Evolutionary conservation across 441 rosid genomes (phyloP), one percentile per base, ranked within the genome.

Genomic region (Populus hybrid): DNA sequence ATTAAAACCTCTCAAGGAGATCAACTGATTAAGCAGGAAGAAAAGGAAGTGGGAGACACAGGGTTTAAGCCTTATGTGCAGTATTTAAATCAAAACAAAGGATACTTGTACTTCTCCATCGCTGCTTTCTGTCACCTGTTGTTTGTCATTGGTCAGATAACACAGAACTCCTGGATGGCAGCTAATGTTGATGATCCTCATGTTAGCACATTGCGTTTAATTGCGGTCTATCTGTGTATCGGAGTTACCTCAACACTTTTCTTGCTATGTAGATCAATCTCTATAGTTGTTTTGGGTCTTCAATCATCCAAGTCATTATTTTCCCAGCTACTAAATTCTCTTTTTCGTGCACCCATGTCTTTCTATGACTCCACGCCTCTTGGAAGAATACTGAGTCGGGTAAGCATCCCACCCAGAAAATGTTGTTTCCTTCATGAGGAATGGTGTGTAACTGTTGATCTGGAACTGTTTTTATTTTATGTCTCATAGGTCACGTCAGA

Each of bases 141-240:
- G 23, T 90, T 96, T 67, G 88, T 89, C 64, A 70, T 72, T 69
- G 82, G 94, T 68, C 98, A 91, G 89, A 85, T 93, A 84, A 68
- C 78, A 12, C 98, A 96, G 79, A 94, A 93, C 86, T 84, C 94
- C 30, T 94, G 98, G 98, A 88, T 96, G 97, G 99, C 99, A 75
- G 90, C 92, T 21, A 91, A 89, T 78, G 97, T 96, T 24, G 98
- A 94, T 46, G 86, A 93, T 73, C 92, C 98, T 50, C 32, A 83
- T 79, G 89, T 92, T 77, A 90, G 89, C 86, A 83, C 88, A 26
- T 81, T 91, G 85, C 73, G 77, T 79, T 77, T 96, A 88, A 92
- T 94, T 24, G 70, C 74, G 61, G 95, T 94, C 67, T 96, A 96
- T 85, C 81, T 94, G 84, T 14, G 80, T 78, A 90, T 96, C 34